These are phyloP conservation scores for Malassezia vespertilionis DNA, from an alignment of 1,284 basidiomycete genomes.

Conservation along the genomic window DNA sequence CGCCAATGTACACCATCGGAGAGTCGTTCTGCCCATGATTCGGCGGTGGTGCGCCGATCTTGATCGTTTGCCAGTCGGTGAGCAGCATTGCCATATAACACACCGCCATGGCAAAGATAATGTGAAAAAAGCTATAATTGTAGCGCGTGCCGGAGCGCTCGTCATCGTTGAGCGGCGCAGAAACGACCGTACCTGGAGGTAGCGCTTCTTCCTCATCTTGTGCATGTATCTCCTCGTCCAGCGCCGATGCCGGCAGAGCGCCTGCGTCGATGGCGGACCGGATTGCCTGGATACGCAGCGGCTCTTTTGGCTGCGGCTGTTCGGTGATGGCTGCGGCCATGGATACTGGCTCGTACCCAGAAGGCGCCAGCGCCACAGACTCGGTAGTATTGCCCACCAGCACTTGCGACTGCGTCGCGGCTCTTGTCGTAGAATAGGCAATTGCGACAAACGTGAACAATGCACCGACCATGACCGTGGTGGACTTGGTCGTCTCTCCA, in stretches of 20 bases:
- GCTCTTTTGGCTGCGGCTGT: slow-evolving; percentile 75
- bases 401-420: slow-evolving; percentile 85
- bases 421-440: slow-evolving; percentile 89
- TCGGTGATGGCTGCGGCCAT: slow-evolving; percentile 51
- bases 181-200: slow-evolving; percentile 44
- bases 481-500: slow-evolving; percentile 64
- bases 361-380: slow-evolving; percentile 49
- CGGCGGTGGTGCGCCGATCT: slow-evolving; percentile 32
- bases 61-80: slow-evolving; percentile 67
- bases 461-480: slow-evolving; percentile 79
- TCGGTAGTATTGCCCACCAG: slow-evolving; percentile 68
- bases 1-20: slow-evolving; percentile 78
- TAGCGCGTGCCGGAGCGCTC: slow-evolving; percentile 94
- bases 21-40: slow-evolving; percentile 53
- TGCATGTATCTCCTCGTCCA: slow-evolving; percentile 59
- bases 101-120: slow-evolving; percentile 86
- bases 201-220: slow-evolving; percentile 63
- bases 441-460: slow-evolving; percentile 95
- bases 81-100: slow-evolving; percentile 99
- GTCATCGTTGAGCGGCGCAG: slow-evolving; percentile 66
- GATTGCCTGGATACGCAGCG: slow-evolving; percentile 83
- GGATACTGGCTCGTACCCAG: slow-evolving; percentile 37
- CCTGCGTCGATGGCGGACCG: slow-evolving; percentile 90
- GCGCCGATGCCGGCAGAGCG: slow-evolving; percentile 81
- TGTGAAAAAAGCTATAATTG: slow-evolving; percentile 96